Evolutionary conservation across 2,329 filamentous ascomycete species (phyloP), one percentile per base, ranked within the genome.

Genomic region (Rosellinia necatrix): DNA sequence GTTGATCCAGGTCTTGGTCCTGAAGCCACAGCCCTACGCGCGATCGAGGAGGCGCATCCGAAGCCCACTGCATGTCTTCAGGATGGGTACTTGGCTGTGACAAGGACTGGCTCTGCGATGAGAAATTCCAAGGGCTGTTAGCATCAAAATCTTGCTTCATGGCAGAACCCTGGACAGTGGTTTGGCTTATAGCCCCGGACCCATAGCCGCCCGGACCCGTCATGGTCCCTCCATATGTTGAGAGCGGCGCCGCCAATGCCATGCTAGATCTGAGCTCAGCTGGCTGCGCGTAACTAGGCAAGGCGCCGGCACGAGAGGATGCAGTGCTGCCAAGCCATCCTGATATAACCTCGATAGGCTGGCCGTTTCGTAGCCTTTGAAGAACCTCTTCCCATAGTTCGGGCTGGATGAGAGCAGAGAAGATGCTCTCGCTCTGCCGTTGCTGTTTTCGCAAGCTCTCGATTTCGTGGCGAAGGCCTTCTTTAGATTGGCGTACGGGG

Each of bases 401-500:
- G 2, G 80, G 74, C 9, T 76, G 76, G 4, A 74, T 70, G 42
- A 87, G 76, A 8, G 83, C 84, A 3, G 77, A 72, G 24, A 87
- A 72, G 44, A 87, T 77, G 25, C 77, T 76, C 22, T 86, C 81
- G 67, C 73, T 83, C 40, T 78, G 78, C 19, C 76, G 78, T 64
- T 85, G 80, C 37, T 80, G 78, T 13, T 75, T 75, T 43, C 81
- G 81, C 30, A 87, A 71, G 22, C 71, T 71, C 49, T 87, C 84
- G 57, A 87, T 84, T 64, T 87, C 84, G 64, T 73, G 74, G 40
- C 84, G 79, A 4, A 87, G 76, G 49, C 80, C 78, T 58, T 86
- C 84, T 59, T 87, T 87, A 9, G 83, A 86, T 62, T 86, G 83
- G 40, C 84, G 82, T 4, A 87, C 79, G 0, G 84, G 84, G 6